phyloP scores from a whole-genome alignment of 2,329 filamentous ascomycete genomes.

The Orbilia quercus region DNA sequence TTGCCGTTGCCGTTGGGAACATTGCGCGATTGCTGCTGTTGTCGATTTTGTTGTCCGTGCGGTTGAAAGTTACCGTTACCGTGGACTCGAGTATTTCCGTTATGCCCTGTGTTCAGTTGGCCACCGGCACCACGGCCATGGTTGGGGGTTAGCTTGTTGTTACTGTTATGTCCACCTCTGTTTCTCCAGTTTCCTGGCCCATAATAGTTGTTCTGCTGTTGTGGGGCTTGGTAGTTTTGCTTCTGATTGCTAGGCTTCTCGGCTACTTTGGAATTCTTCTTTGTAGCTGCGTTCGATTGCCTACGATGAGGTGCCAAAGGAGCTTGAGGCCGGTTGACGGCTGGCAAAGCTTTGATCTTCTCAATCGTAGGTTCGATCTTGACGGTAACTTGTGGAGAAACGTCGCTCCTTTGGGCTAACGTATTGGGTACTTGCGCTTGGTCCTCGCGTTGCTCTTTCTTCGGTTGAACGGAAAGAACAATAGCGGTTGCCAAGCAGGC shows the following conservation, averaged over 20 bases:
- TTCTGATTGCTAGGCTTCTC: slow-evolving; percentile 1
- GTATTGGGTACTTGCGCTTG: not conserved
- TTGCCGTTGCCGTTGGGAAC: slow-evolving; percentile 2
- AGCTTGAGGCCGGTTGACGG: slow-evolving; percentile 45
- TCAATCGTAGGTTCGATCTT: not conserved
- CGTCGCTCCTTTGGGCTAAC: not conserved
- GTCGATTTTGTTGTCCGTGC: slow-evolving; percentile 7
- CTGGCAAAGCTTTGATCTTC: slow-evolving; percentile 16
- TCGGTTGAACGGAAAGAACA: slow-evolving; percentile 42
- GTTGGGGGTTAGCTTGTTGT: slow-evolving; percentile 30
- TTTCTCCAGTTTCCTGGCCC: not conserved
- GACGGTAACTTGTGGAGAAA: not conserved
- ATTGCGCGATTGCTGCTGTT: slow-evolving; percentile 15
- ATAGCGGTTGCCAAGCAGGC: not conserved
- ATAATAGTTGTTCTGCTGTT: not conserved
- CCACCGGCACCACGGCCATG: slow-evolving; percentile 17
- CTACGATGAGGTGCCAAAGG: not conserved
- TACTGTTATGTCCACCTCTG: slow-evolving; percentile 22
- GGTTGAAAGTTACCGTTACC: slow-evolving; percentile 25
- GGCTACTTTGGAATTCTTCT: not conserved
- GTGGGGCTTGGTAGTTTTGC: slow-evolving; percentile 1
- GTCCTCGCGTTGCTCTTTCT: slow-evolving; percentile 24
- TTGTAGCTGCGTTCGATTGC: not conserved
- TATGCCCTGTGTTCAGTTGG: slow-evolving; percentile 29
- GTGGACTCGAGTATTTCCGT: slow-evolving; percentile 1